These are phyloP conservation scores for Herpotrichia juniperi DNA, from an alignment of 2,329 filamentous ascomycete genomes.

Conservation along the genomic window DNA sequence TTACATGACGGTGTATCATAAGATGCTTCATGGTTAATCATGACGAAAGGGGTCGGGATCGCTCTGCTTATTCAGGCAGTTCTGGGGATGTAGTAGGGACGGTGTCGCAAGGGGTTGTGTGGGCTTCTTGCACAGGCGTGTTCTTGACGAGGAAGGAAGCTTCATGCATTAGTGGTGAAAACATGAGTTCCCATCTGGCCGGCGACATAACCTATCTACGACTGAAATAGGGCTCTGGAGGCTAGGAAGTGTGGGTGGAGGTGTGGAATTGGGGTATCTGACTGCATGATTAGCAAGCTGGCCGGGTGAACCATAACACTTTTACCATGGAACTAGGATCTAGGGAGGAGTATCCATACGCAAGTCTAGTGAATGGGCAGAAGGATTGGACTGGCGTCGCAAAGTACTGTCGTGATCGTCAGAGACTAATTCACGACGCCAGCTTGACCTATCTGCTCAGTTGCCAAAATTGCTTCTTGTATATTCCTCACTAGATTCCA, in stretches of 20 bases:
- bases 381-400: too few species aligned
- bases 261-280: background rate
- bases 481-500: too few species aligned
- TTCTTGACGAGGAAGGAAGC: slow-evolving; percentile 12
- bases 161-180: slow-evolving; percentile 34
- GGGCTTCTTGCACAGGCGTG: slow-evolving; percentile 12
- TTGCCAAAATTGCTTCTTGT: too few species aligned
- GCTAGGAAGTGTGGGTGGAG: slow-evolving; percentile 3
- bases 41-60: slow-evolving; percentile 34
- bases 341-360: too few species aligned
- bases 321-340: too few species aligned
- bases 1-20: slow-evolving; percentile 52
- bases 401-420: too few species aligned
- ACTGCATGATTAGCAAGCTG: background rate
- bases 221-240: background rate
- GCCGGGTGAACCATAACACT: too few species aligned
- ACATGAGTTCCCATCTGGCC: slow-evolving; percentile 16
- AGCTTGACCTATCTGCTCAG: too few species aligned
- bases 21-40: slow-evolving; percentile 44
- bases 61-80: slow-evolving; percentile 23
- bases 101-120: slow-evolving; percentile 13
- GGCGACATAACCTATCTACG: background rate
- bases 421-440: too few species aligned
- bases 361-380: background rate
- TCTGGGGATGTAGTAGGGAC: slow-evolving; percentile 13